These are phyloP conservation scores for Verticillium nonalfalfae DNA, from an alignment of 2,329 filamentous ascomycete species.

Conservation along the genomic window DNA sequence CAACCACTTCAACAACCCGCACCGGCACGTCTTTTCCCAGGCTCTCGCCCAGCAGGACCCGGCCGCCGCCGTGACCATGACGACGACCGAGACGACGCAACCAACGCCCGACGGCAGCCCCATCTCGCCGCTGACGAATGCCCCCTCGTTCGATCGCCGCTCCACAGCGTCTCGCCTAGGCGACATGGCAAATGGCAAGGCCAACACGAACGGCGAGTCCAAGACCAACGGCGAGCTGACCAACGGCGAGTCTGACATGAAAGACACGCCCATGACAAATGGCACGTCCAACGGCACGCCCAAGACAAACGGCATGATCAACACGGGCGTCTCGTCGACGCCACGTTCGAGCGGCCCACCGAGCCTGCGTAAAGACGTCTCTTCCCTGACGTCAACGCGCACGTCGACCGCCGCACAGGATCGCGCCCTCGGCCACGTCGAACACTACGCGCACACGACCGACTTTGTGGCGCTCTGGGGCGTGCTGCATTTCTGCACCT, in stretches of 20 bases:
- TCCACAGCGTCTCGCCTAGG: not conserved
- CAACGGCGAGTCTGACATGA: slow-evolving; percentile 3
- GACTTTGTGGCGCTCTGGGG: slow-evolving; percentile 74
- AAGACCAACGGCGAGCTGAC: not conserved
- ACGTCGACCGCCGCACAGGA: slow-evolving; percentile 31
- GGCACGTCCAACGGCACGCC: slow-evolving; percentile 1
- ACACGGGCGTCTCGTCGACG: not conserved
- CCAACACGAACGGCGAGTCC: not conserved
- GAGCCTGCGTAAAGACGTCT: slow-evolving; percentile 15
- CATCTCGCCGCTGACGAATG: slow-evolving; percentile 4
- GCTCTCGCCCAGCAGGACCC: slow-evolving; percentile 33
- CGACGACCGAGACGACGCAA: slow-evolving; percentile 4
- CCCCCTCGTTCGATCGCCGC: not conserved
- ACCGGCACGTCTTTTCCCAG: slow-evolving; percentile 21
- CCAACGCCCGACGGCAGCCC: slow-evolving; percentile 1
- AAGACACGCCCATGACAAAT: not conserved
- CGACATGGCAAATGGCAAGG: not conserved
- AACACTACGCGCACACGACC: slow-evolving; percentile 70
- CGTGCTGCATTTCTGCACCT: slow-evolving; percentile 54
- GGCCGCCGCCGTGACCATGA: slow-evolving; percentile 7
- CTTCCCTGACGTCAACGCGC: slow-evolving; percentile 24
- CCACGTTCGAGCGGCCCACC: not conserved
- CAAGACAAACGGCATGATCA: too few relatives aligned
- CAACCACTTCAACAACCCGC: slow-evolving; percentile 76
- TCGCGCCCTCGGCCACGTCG: slow-evolving; percentile 61